Conservation (phyloP, 2,329 filamentous ascomycete genomes). For the Aspergillus flavus region DNA sequence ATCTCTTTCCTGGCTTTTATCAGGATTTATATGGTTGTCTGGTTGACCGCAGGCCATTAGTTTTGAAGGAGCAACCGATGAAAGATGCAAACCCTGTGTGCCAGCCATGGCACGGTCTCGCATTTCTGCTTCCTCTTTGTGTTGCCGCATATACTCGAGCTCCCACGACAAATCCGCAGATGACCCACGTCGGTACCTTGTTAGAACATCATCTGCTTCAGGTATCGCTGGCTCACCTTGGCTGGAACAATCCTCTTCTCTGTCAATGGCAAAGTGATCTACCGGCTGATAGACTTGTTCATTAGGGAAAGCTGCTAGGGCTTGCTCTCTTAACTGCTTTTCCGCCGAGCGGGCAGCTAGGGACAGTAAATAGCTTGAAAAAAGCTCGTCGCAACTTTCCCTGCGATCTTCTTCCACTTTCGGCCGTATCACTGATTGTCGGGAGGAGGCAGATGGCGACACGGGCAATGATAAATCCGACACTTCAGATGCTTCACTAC, state of each 20-base stretch:
- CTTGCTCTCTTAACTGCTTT: slow-evolving; percentile 72
- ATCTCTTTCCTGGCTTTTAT: slow-evolving; percentile 24
- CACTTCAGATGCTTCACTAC: slow-evolving; percentile 51
- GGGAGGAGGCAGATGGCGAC: slow-evolving; percentile 31
- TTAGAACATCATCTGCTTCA: not conserved
- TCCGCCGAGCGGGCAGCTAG: slow-evolving; percentile 79
- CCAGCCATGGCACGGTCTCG: slow-evolving; percentile 37
- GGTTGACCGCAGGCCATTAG: slow-evolving; percentile 4
- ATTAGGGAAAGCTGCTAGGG: slow-evolving; percentile 53
- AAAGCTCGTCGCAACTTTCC: slow-evolving; percentile 73
- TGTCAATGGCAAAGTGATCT: slow-evolving; percentile 50
- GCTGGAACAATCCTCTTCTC: slow-evolving; percentile 36
- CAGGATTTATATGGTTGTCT: slow-evolving; percentile 11
- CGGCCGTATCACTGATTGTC: slow-evolving; percentile 38
- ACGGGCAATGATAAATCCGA: slow-evolving; percentile 50
- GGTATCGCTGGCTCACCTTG: slow-evolving; percentile 25
- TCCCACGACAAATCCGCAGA: slow-evolving; percentile 65
- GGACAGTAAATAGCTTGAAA: slow-evolving; percentile 75
- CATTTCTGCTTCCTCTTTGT: slow-evolving; percentile 67
- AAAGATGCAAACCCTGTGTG: slow-evolving; percentile 35
- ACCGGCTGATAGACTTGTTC: slow-evolving; percentile 50
- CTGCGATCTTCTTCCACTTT: slow-evolving; percentile 29
- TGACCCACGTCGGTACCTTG: slow-evolving; percentile 44
- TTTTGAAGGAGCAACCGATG: slow-evolving; percentile 27
- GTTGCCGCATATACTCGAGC: slow-evolving; percentile 76